phyloP scores from a whole-genome alignment of 1,139 yeast species.

The Diutina pseudorugosa region DNA sequence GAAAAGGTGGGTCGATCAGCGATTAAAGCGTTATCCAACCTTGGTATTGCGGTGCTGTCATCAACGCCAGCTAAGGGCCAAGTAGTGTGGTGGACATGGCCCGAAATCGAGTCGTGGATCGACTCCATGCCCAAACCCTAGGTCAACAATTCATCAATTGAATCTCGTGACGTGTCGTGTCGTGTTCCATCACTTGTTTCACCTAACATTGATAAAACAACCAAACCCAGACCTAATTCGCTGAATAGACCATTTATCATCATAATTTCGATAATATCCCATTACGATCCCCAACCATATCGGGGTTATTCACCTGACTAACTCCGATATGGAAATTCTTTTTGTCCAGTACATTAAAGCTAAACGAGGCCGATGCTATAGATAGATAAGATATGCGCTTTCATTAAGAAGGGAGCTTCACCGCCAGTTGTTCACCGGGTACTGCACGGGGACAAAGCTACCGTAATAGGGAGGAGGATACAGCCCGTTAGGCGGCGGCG shows the following conservation, averaged over 20 bases:
- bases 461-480: constrained; percentile 3
- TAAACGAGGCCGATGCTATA: not conserved
- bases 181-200: too few relatives aligned
- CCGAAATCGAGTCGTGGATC: not conserved
- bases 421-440: constrained; percentile 3
- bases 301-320: too few relatives aligned
- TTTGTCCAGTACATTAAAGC: too few relatives aligned
- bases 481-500: not conserved
- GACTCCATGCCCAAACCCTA: not conserved
- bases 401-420: not conserved
- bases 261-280: too few relatives aligned
- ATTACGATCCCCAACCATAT: too few relatives aligned
- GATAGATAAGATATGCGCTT: not conserved
- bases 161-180: too few relatives aligned
- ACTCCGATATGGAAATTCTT: too few relatives aligned
- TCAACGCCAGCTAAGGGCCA: not conserved
- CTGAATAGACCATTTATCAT: too few relatives aligned
- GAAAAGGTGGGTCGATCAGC: not conserved
- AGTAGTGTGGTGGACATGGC: not conserved
- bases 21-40: not conserved
- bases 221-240: too few relatives aligned
- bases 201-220: too few relatives aligned
- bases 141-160: too few relatives aligned
- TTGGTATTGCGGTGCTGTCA: not conserved
- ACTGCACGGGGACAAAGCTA: constrained; percentile 2